phyloP scores from a whole-genome alignment of 1,139 yeast species.

The Candida smagusa region DNA sequence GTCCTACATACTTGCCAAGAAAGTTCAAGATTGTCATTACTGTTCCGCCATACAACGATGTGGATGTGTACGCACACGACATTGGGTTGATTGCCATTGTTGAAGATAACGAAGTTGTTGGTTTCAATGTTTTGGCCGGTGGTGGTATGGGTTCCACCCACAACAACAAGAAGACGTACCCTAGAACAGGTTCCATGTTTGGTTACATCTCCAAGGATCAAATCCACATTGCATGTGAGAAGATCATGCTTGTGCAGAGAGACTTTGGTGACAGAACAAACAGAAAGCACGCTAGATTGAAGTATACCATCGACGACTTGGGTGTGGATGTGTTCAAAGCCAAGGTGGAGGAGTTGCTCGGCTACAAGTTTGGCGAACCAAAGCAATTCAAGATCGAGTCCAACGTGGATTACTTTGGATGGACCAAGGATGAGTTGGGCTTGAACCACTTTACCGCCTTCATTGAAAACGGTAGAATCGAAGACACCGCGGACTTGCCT shows the following conservation, averaged over 20 bases:
- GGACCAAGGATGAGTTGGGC: slow-evolving; percentile 89
- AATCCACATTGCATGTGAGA: slow-evolving; percentile 78
- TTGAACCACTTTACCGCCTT: slow-evolving; percentile 89
- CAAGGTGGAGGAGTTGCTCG: slow-evolving; percentile 82
- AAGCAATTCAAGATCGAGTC: slow-evolving; percentile 75
- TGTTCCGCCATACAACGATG: slow-evolving; percentile 95
- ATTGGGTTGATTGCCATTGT: slow-evolving; percentile 89
- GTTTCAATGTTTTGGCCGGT: slow-evolving; percentile 88
- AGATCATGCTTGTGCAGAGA: slow-evolving; percentile 90
- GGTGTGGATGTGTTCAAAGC: slow-evolving; percentile 78
- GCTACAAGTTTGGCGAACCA: slow-evolving; percentile 68
- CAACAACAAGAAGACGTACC: slow-evolving; percentile 94
- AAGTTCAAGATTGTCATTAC: slow-evolving; percentile 94
- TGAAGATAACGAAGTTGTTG: slow-evolving; percentile 60
- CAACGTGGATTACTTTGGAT: slow-evolving; percentile 89
- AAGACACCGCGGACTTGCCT: slow-evolving; percentile 85
- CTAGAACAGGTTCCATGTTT: slow-evolving; percentile 85
- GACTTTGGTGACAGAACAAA: slow-evolving; percentile 94
- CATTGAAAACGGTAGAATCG: slow-evolving; percentile 96
- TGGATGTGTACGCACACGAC: slow-evolving; percentile 95
- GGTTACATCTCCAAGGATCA: slow-evolving; percentile 73
- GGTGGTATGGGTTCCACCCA: slow-evolving; percentile 99
- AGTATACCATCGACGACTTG: slow-evolving; percentile 92
- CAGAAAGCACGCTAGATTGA: slow-evolving; percentile 96
- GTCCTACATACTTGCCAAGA: slow-evolving; percentile 87